Evolutionary conservation across 805 yeast species (phyloP), one percentile per base, ranked within the genome.

Genomic region (Nakazawaea holstii): DNA sequence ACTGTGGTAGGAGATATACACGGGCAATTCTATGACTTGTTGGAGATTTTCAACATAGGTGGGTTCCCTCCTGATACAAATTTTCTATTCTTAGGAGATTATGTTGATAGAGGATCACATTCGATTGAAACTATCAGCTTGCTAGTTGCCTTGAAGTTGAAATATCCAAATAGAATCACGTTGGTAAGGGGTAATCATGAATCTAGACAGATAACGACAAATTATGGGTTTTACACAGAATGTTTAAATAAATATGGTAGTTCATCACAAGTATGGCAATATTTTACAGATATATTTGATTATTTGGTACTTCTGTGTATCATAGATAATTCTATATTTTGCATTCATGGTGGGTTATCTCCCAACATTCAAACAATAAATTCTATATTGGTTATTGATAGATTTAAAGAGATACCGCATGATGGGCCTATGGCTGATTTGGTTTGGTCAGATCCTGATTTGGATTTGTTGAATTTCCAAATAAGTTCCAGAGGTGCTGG

Each of bases 361-460:
- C 99, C 99, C 0, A 87, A 90, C 53, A 88, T 95, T 41, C 98
- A 92, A 60, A 87, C 94, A 7, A 76, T 94, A 20, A 97, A 94
- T 61, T 97, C 95, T 54, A 88, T 94, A 44, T 74, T 86, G 53
- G 82, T 94, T 13, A 83, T 95, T 8, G 99, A 94, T 65, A 65
- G 99, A 50, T 92, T 90, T 61, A 79, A 83, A 54, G 99, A 94
- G 62, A 89, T 95, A 10, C 99, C 99, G 0, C 99, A 95, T 57
- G 99, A 94, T 62, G 99, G 99, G 0, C 96, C 97, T 13, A 94
- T 94, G 97, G 99, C 99, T 1, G 99, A 94, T 64, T 70, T 94
- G 43, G 98, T 94, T 15, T 94, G 99, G 99, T 84, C 94, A 20
- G 99, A 94, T 60, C 99, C 99, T 0, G 98, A 95, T 64, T 85